Conservation (phyloP, 1,284 basidiomycete species). For the Pseudozyma pruni region DNA sequence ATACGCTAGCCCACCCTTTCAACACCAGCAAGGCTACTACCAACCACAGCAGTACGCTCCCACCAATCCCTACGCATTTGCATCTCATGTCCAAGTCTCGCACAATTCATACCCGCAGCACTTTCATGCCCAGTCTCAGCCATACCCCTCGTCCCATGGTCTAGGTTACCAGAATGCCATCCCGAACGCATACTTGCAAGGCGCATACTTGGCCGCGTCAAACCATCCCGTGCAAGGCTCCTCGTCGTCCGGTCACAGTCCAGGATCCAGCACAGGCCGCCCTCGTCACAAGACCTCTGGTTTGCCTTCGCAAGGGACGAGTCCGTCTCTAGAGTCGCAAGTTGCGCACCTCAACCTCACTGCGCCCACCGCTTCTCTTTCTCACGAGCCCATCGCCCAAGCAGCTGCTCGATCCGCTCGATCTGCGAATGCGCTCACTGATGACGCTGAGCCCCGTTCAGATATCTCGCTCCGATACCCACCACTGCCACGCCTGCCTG, state of each 20-base stretch:
- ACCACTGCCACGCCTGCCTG: constrained; percentile 16
- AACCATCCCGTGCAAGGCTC: constrained; percentile 11
- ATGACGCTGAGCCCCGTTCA: constrained; percentile 1
- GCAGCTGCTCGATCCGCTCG: no score
- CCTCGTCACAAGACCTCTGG: constrained; percentile 17
- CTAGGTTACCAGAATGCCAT: background rate
- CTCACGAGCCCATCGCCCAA: constrained; percentile 5
- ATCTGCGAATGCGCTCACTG: background rate
- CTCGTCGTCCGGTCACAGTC: constrained; percentile 24
- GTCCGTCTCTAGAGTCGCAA: constrained; percentile 24
- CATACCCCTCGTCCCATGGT: constrained; percentile 1
- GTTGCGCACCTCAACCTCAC: constrained; percentile 10
- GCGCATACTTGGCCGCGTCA: constrained; percentile 7
- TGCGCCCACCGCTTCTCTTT: constrained; percentile 3
- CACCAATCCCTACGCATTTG: constrained; percentile 11
- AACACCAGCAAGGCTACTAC: constrained; percentile 17
- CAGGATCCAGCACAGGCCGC: constrained; percentile 14
- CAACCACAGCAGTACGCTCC: constrained; percentile 28
- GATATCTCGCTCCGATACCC: constrained; percentile 42
- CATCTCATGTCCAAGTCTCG: background rate
- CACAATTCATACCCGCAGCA: constrained; percentile 10
- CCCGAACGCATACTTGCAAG: constrained; percentile 8
- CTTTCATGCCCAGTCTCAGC: constrained; percentile 4
- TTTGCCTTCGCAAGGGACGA: constrained; percentile 11
- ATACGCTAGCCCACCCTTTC: constrained; percentile 4